Evolutionary conservation across 2,329 filamentous ascomycete species (phyloP).

Genomic region (Pseudofabraea citricarpa): DNA sequence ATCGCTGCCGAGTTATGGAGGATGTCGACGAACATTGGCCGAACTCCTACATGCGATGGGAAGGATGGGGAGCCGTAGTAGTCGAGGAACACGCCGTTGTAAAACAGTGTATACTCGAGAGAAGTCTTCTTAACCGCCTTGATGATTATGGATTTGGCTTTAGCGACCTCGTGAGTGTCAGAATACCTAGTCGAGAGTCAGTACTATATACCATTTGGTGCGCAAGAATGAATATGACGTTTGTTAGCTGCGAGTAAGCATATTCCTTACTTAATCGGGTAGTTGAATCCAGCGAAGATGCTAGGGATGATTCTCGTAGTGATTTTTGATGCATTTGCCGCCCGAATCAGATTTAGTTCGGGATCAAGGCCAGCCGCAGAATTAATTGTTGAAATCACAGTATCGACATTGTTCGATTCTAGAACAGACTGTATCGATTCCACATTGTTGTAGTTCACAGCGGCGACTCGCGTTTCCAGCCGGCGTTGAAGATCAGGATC

Average conservation of each 20-base stretch:
- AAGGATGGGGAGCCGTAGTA: slow-evolving; percentile 10
- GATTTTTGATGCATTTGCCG: background rate
- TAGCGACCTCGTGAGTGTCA: too few species aligned
- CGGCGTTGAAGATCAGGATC: too few species aligned
- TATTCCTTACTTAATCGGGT: too few species aligned
- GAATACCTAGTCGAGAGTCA: too few species aligned
- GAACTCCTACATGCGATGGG: slow-evolving; percentile 12
- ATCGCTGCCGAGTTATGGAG: slow-evolving; percentile 13
- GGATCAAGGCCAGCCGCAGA: background rate
- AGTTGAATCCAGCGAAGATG: too few species aligned
- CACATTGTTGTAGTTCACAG: background rate
- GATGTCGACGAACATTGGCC: slow-evolving; percentile 26
- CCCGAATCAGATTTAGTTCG: background rate
- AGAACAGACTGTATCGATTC: background rate
- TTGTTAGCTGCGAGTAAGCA: too few species aligned
- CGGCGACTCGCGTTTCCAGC: too few species aligned
- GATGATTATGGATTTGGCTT: too few species aligned
- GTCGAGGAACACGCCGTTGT: slow-evolving; percentile 12
- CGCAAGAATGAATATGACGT: too few species aligned
- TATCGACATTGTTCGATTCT: background rate
- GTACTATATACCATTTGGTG: too few species aligned
- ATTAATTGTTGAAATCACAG: background rate
- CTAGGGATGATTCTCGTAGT: background rate
- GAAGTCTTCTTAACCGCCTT: background rate
- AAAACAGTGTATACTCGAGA: slow-evolving; percentile 15